Conservation (phyloP, 176 grass and related monocot genomes). For the Aegilops bicornis region DNA sequence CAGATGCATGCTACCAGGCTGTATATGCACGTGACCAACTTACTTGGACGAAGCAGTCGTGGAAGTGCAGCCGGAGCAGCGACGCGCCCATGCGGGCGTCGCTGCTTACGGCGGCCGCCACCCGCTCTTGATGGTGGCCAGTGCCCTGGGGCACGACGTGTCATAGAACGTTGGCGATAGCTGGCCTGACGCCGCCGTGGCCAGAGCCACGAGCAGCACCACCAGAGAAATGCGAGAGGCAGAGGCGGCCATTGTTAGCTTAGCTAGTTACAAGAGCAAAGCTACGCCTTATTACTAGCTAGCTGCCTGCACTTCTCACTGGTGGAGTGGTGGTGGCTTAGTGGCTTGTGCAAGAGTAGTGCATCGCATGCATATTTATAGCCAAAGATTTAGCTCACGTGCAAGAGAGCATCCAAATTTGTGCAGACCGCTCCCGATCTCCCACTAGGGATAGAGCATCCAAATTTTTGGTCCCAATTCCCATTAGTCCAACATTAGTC, state of each 20-base stretch:
- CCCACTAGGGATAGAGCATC: no score
- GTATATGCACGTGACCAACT: background rate
- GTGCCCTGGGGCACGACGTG: slow-evolving; percentile 48
- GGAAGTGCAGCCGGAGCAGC: slow-evolving; percentile 76
- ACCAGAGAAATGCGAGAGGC: background rate
- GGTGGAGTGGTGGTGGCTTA: no score
- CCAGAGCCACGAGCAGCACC: background rate
- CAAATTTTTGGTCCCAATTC: no score
- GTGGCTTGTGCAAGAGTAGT: no score
- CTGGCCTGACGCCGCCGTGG: slow-evolving; percentile 39
- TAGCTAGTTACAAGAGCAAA: background rate
- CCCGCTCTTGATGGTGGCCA: slow-evolving; percentile 58
- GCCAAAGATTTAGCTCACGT: no score
- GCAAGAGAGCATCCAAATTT: no score
- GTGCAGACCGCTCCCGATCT: no score
- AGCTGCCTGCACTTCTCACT: no score
- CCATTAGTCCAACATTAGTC: no score
- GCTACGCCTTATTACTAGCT: no score
- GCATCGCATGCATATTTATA: no score
- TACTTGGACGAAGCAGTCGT: slow-evolving; percentile 92
- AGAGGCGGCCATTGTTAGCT: background rate
- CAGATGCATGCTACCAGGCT: no score
- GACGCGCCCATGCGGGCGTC: slow-evolving; percentile 72
- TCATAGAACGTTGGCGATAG: slow-evolving; percentile 70
- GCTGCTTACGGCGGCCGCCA: slow-evolving; percentile 35